Evolutionary conservation across 169 alveolate species (phyloP), one percentile per base, ranked within the genome.

Genomic region (Cryptosporidium parvum): DNA sequence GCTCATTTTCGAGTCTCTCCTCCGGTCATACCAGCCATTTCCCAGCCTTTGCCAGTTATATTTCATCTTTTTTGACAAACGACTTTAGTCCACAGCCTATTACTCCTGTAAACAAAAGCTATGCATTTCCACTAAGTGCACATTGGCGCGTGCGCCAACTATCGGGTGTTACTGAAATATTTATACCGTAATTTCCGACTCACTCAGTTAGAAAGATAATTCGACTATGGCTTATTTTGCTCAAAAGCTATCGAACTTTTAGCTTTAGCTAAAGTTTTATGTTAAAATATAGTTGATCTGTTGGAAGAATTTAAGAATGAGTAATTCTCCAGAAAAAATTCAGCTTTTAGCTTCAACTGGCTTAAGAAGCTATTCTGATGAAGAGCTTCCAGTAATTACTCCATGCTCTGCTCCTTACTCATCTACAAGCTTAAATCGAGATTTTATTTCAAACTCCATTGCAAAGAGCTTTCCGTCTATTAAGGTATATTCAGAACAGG

Each of bases 1-100:
- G 52, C 4, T 58, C 89, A 80, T 80, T 59, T 12, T 9, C 21
- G 65, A 33, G 23, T 80, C 80, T 23, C 56, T 61, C 33, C 89
- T 59, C 26, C 59, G 35, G 1, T 80, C 75, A 80, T 80, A 80
- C 80, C 75, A 80, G n/a, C 68, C 69, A 37, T 62, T 31, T 45
- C 75, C 89, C 29, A 59, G 52, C 45, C 65, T 58, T 62, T 67
- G 72, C 89, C 89, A 80, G 52, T 80, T 80, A 44, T 44, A 80
- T 56, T 65, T 80, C 89, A 80, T 80, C n/a, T 23, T 52, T 48
- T 52, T 23, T 48, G 29, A 48, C 23, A 26, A 48, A 37, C 6
- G 73, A 31, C 45, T 21, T 39, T 23, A 67, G 6, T 33, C 9
- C 73, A 67, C 12, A n/a, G 45, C 35, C 9, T 37, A 33, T 8